Percentiles rank a stretch among this genome's conserved stretches.
These are phyloP conservation scores for Alternaria novae-zelandiae DNA, from an alignment of 2,329 filamentous ascomycete species.

Conservation along the genomic window DNA sequence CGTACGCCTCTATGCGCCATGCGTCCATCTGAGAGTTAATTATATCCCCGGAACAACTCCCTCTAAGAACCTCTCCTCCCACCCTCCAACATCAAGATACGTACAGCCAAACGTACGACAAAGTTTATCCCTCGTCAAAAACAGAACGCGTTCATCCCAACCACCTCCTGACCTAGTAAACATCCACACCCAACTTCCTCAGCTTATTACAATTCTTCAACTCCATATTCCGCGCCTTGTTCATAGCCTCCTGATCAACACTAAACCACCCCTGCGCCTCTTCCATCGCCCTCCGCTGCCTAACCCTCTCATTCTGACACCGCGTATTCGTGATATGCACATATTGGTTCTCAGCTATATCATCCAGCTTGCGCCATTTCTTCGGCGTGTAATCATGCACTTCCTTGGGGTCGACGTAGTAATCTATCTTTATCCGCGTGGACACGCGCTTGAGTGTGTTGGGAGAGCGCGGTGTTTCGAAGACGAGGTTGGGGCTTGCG, in stretches of 20 bases:
- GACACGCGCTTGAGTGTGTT: conserved; percentile 77
- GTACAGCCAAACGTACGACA: not conserved
- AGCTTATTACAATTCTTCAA: conserved; percentile 66
- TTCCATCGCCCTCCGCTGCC: conserved; percentile 71
- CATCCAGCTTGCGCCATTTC: conserved; percentile 78
- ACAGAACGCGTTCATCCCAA: not conserved
- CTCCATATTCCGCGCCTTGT: conserved; percentile 67
- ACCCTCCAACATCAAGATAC: not conserved
- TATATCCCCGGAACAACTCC: not conserved
- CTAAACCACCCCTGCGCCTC: conserved; percentile 89
- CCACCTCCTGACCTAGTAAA: not conserved
- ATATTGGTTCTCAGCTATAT: conserved; percentile 75
- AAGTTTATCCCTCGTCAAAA: not conserved
- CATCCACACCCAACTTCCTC: conserved; percentile 52
- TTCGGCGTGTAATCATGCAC: conserved; percentile 71
- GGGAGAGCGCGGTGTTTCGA: conserved; percentile 73
- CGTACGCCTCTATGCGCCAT: conserved; percentile 8
- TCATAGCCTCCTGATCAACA: conserved; percentile 79
- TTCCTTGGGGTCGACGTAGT: conserved; percentile 83
- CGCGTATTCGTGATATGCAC: conserved; percentile 70
- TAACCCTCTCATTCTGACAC: conserved; percentile 76
- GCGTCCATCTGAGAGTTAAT: conserved; percentile 5
- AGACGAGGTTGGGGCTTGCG: conserved; percentile 73
- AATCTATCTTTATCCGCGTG: conserved; percentile 74
- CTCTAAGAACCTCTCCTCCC: not conserved